Percentiles rank a stretch among this genome's conserved stretches.
Conservation (phyloP, 1,139 yeast genomes). For the Candida neerlandica region DNA sequence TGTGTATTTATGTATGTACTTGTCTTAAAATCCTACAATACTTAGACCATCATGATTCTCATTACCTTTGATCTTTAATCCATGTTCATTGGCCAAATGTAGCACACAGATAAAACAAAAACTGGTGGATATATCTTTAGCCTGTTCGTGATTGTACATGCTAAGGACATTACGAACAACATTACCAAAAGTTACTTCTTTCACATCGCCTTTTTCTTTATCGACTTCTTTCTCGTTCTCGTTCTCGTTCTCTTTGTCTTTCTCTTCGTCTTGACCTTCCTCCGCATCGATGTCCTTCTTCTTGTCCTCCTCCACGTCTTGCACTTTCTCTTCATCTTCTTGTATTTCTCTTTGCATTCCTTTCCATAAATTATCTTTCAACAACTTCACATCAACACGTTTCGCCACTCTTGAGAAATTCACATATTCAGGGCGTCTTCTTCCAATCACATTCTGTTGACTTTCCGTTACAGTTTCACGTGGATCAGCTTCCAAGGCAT, state of each 20-base stretch:
- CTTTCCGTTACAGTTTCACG: slow-evolving; percentile 13
- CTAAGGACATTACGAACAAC: slow-evolving; percentile 54
- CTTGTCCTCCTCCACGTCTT: slow-evolving; percentile 12
- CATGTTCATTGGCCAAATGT: slow-evolving; percentile 90
- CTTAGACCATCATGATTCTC: slow-evolving; percentile 59
- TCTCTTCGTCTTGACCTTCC: neutral
- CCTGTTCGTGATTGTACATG: slow-evolving; percentile 53
- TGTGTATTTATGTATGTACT: neutral
- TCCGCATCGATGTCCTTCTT: slow-evolving; percentile 10
- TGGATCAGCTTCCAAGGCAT: slow-evolving; percentile 37
- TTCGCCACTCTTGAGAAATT: slow-evolving; percentile 82
- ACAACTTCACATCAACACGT: slow-evolving; percentile 74
- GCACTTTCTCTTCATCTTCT: slow-evolving; percentile 11
- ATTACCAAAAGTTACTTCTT: slow-evolving; percentile 44
- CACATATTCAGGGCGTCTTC: slow-evolving; percentile 61
- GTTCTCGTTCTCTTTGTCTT: slow-evolving; percentile 8
- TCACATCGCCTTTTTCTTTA: slow-evolving; percentile 3
- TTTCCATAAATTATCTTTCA: slow-evolving; percentile 83
- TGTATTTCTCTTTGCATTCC: slow-evolving; percentile 40
- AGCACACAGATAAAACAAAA: slow-evolving; percentile 82
- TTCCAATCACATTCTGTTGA: slow-evolving; percentile 36
- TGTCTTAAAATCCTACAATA: slow-evolving; percentile 43
- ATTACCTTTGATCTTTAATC: slow-evolving; percentile 61
- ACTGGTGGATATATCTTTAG: slow-evolving; percentile 78
- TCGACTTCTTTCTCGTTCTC: slow-evolving; percentile 6